phyloP scores from a whole-genome alignment of 805 yeast genomes.

The Middelhovenomyces tepae region DNA sequence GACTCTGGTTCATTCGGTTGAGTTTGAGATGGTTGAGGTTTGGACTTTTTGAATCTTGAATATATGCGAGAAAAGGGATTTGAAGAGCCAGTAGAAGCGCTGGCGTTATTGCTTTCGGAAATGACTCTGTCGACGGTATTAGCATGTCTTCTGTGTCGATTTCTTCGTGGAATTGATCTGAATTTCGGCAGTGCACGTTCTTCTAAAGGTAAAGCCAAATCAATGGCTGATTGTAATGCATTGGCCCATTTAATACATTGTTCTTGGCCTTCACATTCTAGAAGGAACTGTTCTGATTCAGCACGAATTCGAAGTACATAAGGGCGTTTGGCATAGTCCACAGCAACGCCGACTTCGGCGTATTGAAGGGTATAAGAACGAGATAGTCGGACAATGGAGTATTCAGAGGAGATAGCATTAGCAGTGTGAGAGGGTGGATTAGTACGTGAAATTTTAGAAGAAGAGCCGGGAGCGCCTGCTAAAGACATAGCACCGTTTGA shows the following conservation, averaged over 20 bases:
- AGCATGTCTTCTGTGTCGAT: neutral
- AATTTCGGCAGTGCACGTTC: constrained; percentile 66
- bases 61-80: too few species aligned
- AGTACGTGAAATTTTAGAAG: neutral
- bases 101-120: too few species aligned
- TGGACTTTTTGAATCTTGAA: too few species aligned
- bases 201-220: constrained; percentile 67
- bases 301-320: constrained; percentile 66
- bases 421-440: constrained; percentile 5
- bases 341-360: constrained; percentile 76
- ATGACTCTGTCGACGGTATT: too few species aligned
- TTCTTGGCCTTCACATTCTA: constrained; percentile 54
- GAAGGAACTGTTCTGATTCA: constrained; percentile 73
- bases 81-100: too few species aligned
- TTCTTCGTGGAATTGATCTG: constrained; percentile 73
- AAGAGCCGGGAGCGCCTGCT: neutral
- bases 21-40: too few species aligned
- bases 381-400: constrained; percentile 17
- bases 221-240: constrained; percentile 65
- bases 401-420: constrained; percentile 3
- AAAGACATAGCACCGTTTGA: neutral
- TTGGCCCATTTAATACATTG: constrained; percentile 74
- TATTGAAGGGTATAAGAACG: constrained; percentile 74
- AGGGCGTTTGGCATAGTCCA: constrained; percentile 66
- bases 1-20: too few species aligned